A percentile compares a stretch with the other conserved stretches of the same genome.
Evolutionary conservation across 2,329 filamentous ascomycete genomes (phyloP).

Genomic region (Fusarium marasasianum): DNA sequence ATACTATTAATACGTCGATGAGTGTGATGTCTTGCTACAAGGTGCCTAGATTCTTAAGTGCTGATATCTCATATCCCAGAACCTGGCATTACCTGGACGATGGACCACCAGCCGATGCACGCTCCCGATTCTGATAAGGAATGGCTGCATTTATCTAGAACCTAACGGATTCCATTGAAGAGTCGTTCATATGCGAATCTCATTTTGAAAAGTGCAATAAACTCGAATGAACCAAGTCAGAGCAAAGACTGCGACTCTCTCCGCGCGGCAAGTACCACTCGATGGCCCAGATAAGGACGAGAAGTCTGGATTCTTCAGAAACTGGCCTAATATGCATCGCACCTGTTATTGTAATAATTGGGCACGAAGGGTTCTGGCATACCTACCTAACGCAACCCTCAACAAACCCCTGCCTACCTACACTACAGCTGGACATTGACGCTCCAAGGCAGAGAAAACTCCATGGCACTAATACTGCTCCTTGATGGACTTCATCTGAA

Average conservation of each 20-base stretch:
- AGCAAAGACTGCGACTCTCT: not conserved
- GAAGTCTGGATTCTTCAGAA: not conserved
- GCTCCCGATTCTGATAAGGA: no score
- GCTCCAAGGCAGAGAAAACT: no score
- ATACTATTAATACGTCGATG: fast-evolving
- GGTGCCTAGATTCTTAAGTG: not conserved
- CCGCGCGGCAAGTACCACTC: not conserved
- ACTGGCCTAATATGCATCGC: not conserved
- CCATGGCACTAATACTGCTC: not conserved
- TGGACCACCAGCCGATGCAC: no score
- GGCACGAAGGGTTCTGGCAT: not conserved
- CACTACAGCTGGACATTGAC: no score
- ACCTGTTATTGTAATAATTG: not conserved
- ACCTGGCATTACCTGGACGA: not conserved
- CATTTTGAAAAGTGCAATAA: not conserved
- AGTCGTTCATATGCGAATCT: no score
- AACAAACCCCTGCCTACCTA: no score
- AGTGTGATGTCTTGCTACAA: fast-evolving
- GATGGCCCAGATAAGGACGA: not conserved
- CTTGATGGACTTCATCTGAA: not conserved
- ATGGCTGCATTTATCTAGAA: no score
- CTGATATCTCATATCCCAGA: not conserved
- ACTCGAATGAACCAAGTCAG: not conserved
- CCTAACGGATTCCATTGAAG: fast-evolving
- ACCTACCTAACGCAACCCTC: not conserved